Evolutionary conservation across 2,329 filamentous ascomycete genomes (phyloP).

Genomic region (Sporothrix pseudoabietina): DNA sequence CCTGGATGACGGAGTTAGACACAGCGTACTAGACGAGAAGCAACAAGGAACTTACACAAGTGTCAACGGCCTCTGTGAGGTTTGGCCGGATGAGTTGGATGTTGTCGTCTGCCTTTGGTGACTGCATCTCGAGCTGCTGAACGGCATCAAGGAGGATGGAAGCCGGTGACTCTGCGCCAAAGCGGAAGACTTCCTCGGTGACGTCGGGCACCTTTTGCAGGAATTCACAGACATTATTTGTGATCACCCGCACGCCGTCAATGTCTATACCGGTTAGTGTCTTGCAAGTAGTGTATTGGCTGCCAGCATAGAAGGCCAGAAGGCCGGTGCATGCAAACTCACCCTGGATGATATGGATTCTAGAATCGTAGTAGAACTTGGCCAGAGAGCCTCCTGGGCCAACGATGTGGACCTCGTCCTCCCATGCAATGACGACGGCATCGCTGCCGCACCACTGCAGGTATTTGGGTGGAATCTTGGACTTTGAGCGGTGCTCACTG

Average conservation of each 20-base stretch:
- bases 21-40: neutral
- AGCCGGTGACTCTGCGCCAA: slow-evolving; percentile 84
- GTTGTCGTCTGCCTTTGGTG: slow-evolving; percentile 95
- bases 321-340: slow-evolving; percentile 40
- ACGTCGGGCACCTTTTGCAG: slow-evolving; percentile 89
- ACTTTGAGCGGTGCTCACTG: slow-evolving; percentile 87
- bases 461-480: slow-evolving; percentile 80
- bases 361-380: slow-evolving; percentile 85
- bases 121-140: slow-evolving; percentile 86
- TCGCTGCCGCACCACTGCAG: slow-evolving; percentile 97
- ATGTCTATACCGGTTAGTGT: slow-evolving; percentile 49
- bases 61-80: slow-evolving; percentile 89
- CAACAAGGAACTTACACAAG: slow-evolving; percentile 56
- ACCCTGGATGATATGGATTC: slow-evolving; percentile 86
- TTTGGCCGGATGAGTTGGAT: slow-evolving; percentile 90
- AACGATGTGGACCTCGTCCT: slow-evolving; percentile 93
- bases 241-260: slow-evolving; percentile 88
- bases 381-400: slow-evolving; percentile 77
- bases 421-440: slow-evolving; percentile 91
- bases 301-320: neutral
- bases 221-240: slow-evolving; percentile 95
- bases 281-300: neutral
- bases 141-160: slow-evolving; percentile 93
- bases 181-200: slow-evolving; percentile 84
- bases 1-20: slow-evolving; percentile 20